Evolutionary conservation across 352 stramenopile species (phyloP), one percentile per base, ranked within the genome.

Genomic region (Phytopythium cucurbitacearum): DNA sequence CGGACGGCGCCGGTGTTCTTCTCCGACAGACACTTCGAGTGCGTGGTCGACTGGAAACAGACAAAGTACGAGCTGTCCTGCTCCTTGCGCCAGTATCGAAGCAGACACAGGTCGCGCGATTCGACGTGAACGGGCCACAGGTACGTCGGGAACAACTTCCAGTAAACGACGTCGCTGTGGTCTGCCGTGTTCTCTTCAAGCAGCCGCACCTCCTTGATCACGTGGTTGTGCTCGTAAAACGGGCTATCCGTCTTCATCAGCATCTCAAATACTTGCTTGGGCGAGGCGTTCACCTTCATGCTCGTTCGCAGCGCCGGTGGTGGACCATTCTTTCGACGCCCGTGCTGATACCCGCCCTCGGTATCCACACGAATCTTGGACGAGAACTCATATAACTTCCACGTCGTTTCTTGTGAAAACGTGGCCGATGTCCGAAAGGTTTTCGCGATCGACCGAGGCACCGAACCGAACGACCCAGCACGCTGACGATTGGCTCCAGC

Each of bases 11-110:
- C 60, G 1, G 55, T 61, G 32, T 47, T 55, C 6, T 39, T 62
- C 0, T 58, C 32, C 0, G 28, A 36, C 35, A 80, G 83, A 40
- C 78, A 91, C 5, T 82, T 60, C 2, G 54, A 6, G 53, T 94
- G 77, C 0, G 75, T 79, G 12, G 80, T 91, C n/a, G 84, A 94
- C 66, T 94, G 84, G 56, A 91, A 89, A 55, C 81, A 92, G 50
- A 94, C 79, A 56, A 92, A 88, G 44, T 91, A 94, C 3, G 81
- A 88, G 28, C 73, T 68, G 57, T 92, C 81, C 5, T 83, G 72
- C 43, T 92, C 80, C 60, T 88, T 91, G 10, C 78, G 80, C 84
- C 84, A 94, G 53, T 94, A 91, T 28, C 84, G 79, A 3, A 92
- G 60, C 43, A 94, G 57, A 35, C 80, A 91, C 33, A 91, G 55